These are phyloP conservation scores for Fomes fomentarius DNA, from an alignment of 1,284 basidiomycete species.

Conservation along the genomic window DNA sequence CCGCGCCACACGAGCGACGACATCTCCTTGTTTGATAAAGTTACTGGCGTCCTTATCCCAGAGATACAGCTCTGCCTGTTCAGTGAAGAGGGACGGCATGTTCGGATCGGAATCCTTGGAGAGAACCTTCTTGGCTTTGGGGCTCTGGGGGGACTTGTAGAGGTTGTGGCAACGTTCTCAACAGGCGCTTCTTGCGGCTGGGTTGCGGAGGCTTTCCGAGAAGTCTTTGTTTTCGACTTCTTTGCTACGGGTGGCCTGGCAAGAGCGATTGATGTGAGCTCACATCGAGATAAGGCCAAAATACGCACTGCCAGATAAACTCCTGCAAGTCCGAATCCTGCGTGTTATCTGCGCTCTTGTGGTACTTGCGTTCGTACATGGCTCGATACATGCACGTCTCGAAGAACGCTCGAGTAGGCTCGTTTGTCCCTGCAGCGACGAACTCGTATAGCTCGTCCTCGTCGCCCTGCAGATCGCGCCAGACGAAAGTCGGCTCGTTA, in stretches of 20 bases:
- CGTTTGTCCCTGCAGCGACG: constrained; percentile 78
- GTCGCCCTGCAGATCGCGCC: constrained; percentile 89
- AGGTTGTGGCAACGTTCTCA: constrained; percentile 16
- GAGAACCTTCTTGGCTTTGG: constrained; percentile 17
- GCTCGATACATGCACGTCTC: constrained; percentile 94
- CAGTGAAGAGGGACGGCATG: constrained; percentile 41
- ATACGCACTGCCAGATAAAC: constrained; percentile 78
- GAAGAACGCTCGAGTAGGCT: constrained; percentile 85
- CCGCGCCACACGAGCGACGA: constrained; percentile 71
- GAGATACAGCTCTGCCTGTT: constrained; percentile 61
- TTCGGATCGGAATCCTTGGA: constrained; percentile 20
- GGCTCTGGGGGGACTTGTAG: constrained; percentile 24
- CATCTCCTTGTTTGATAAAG: constrained; percentile 78
- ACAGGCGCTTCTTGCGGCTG: constrained; percentile 21
- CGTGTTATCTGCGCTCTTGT: constrained; percentile 69
- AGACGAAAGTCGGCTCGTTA: constrained; percentile 83
- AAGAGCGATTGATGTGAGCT: background rate
- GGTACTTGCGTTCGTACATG: constrained; percentile 92
- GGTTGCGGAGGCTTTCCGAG: constrained; percentile 28
- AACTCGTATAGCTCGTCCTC: constrained; percentile 85
- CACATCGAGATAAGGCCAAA: background rate
- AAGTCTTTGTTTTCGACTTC: constrained; percentile 32
- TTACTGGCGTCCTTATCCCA: constrained; percentile 75
- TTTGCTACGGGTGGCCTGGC: constrained; percentile 40
- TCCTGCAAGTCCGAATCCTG: constrained; percentile 72